Base-by-base conservation (phyloP, 257 asterid genomes). In the Sherardia arvensis region DNA sequence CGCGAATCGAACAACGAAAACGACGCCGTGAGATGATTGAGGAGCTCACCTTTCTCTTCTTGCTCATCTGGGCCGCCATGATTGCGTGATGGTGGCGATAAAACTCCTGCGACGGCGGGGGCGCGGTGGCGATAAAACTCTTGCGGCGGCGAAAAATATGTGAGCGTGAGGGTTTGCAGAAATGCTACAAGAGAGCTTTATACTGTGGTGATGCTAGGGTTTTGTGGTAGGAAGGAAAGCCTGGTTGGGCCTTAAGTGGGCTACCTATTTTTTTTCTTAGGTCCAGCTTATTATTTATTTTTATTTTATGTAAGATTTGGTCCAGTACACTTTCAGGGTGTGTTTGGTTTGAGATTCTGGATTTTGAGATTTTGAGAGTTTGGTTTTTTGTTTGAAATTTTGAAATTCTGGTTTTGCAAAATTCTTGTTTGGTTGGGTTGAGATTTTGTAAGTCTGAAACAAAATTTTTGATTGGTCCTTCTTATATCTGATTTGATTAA, bases 21-120 rank as follows among this genome's bases (percentile, higher is more conserved):
- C 49, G 49, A 3, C n/a, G 17, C n/a, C 51, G 51, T 15, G 4
- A 38, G 3, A 3, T 2, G 51, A 17, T 43, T n/a, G 12, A 51
- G 4, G 7, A 12, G 36, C 18, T 47, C 5, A 73, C 78, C 78
- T 73, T 73, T 64, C 78, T 63, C 74, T 73, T 73, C 28, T 73
- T 73, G 74, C 78, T 73, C 74, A 73, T 68, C 43, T 73, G 78
- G 56, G 78, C 65, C 6, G 74, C 74, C 78, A 73, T 73, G 7
- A 47, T 68, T 47, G 36, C 2, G 2, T 0, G 26, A 20, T 6
- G 26, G 56, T 1, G 26, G 56, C 7, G 26, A 4, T 5, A 4
- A 12, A 3, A 0, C 10, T 7, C 22, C 4, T 17, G 23, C 21
- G 17, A 23, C 55, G 26, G 55, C 25, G 25, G n/a, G n/a, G n/a